A percentile compares a stretch with the other conserved stretches of the same genome.
These are phyloP conservation scores for Ustulina deusta DNA, from an alignment of 2,329 filamentous ascomycete genomes.

Conservation along the genomic window DNA sequence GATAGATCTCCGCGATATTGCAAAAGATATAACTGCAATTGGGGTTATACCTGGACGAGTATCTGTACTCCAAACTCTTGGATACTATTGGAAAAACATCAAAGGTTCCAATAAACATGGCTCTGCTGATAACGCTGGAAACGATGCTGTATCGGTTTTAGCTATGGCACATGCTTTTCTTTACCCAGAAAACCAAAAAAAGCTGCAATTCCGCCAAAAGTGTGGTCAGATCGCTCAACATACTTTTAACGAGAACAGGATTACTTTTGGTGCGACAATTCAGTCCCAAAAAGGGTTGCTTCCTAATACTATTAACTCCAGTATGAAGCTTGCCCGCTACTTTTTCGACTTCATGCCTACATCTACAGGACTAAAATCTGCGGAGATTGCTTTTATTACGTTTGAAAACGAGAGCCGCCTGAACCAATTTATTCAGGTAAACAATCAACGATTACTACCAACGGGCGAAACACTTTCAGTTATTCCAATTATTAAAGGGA, in stretches of 20 bases:
- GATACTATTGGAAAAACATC: conserved; percentile 23
- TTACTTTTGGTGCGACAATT: conserved; percentile 20
- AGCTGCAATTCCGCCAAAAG: conserved; percentile 16
- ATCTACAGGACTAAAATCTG: conserved; percentile 11
- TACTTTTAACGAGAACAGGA: neutral
- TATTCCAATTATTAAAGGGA: neutral
- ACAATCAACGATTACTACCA: conserved; percentile 10
- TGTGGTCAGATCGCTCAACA: conserved; percentile 9
- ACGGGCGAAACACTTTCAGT: conserved; percentile 19
- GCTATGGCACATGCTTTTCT: conserved; percentile 21
- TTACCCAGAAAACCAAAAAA: conserved; percentile 13
- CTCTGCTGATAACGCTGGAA: conserved; percentile 9
- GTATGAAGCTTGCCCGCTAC: conserved; percentile 14
- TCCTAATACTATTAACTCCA: conserved; percentile 13
- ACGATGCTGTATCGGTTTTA: conserved; percentile 21
- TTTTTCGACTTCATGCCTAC: conserved; percentile 16
- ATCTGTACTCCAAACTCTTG: conserved; percentile 8
- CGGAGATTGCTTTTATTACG: conserved; percentile 15
- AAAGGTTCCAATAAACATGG: conserved; percentile 12
- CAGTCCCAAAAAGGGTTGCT: conserved; percentile 6
- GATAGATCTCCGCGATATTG: conserved; percentile 31
- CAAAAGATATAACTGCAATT: conserved; percentile 15
- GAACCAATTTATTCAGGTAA: conserved; percentile 11
- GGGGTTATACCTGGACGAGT: conserved; percentile 15
- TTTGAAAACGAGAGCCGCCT: conserved; percentile 3